These are phyloP conservation scores for Lentinus tigrinus DNA, from an alignment of 768 basidiomycete species.

Conservation along the genomic window DNA sequence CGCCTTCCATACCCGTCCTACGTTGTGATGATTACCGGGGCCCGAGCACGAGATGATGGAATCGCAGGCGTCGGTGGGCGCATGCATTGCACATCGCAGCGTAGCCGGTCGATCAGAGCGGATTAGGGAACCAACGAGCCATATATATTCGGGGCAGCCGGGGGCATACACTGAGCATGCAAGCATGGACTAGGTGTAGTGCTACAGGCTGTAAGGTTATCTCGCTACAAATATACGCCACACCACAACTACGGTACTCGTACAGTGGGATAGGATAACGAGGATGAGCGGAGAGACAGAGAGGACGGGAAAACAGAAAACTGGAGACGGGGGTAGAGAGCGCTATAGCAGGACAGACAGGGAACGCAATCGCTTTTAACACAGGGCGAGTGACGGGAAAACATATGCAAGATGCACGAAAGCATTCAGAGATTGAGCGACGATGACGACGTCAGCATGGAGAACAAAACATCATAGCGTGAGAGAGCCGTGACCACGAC, in stretches of 20 bases:
- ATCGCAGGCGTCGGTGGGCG: background rate
- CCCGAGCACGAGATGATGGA: background rate
- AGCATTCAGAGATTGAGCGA: background rate
- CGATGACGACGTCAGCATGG: background rate
- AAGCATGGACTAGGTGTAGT: background rate
- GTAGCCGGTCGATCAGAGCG: too few species aligned
- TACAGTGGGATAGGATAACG: constrained; percentile 1
- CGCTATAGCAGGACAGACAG: background rate
- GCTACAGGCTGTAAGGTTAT: background rate
- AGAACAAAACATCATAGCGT: background rate
- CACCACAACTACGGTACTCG: constrained; percentile 6
- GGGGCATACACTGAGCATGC: background rate
- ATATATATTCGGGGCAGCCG: background rate
- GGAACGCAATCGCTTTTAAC: background rate
- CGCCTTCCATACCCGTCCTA: background rate
- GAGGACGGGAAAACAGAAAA: background rate
- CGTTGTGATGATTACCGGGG: background rate
- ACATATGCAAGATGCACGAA: background rate
- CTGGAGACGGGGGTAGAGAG: background rate
- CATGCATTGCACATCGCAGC: background rate
- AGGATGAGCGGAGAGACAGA: background rate
- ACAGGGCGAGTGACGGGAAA: background rate
- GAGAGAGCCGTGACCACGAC: background rate
- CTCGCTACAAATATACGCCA: background rate
- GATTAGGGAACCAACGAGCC: background rate